Evolutionary conservation across 2,329 filamentous ascomycete genomes (phyloP).

Genomic region (Phyllosticta capitalensis): DNA sequence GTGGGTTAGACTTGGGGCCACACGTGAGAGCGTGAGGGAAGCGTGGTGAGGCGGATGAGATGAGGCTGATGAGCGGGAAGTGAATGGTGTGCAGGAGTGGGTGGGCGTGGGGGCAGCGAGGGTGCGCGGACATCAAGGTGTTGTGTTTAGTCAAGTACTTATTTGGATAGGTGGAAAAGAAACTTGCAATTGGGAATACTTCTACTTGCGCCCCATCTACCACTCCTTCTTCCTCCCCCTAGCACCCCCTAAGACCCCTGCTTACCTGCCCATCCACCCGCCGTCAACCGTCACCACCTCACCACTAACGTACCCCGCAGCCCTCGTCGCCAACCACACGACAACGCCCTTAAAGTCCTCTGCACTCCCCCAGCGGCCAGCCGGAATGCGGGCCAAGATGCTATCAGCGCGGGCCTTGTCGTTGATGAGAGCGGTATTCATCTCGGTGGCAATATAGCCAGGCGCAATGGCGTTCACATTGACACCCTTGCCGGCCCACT

Average conservation of each 20-base stretch:
- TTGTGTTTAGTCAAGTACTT: neutral
- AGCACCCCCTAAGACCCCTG: neutral
- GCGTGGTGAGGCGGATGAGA: neutral
- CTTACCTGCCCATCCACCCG: constrained; percentile 80
- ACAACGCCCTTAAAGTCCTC: constrained; percentile 82
- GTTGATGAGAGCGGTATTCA: constrained; percentile 75
- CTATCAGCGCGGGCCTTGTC: constrained; percentile 59
- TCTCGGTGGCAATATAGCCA: constrained; percentile 87
- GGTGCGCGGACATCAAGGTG: neutral
- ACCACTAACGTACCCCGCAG: constrained; percentile 73
- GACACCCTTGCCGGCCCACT: constrained; percentile 72
- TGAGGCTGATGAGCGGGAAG: neutral
- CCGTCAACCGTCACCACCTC: constrained; percentile 79
- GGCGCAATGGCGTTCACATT: constrained; percentile 84
- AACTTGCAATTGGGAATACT: neutral
- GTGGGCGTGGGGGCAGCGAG: neutral
- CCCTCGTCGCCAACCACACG: constrained; percentile 66
- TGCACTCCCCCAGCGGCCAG: constrained; percentile 70
- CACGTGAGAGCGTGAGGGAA: neutral
- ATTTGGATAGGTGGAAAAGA: neutral
- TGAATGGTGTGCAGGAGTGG: neutral
- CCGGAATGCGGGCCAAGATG: constrained; percentile 74
- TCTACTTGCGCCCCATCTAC: neutral
- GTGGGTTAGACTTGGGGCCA: neutral
- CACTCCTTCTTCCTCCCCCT: neutral